Evolutionary conservation across 1,284 basidiomycete genomes (phyloP), one percentile per base, ranked within the genome.

Genomic region (Fomitopsis pinicola): DNA sequence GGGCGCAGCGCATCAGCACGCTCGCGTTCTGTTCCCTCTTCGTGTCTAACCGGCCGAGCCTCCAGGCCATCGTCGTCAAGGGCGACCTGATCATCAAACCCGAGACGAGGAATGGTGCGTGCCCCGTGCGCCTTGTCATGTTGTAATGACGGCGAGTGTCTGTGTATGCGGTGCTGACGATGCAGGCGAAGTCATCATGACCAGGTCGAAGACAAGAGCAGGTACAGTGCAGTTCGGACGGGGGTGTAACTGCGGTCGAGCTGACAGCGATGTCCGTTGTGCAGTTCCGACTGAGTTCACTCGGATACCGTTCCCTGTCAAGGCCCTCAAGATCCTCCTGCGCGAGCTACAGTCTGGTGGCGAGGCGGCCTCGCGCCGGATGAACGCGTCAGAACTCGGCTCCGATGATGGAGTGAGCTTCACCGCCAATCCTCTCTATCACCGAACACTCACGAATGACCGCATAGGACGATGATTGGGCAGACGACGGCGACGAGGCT

Each of bases 1-100:
- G 95, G 95, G 89, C 93, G 22, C 87, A 88, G 15, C 85, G 93
- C 40, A 83, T 95, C 70, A 94, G 92, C 73, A 89, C 87, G 26
- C 78, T 98, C 55, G 96, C 90, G 0, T 77, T 99, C 55, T 85
- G 85, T 54, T 87, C 92, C 65, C 79, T 99, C 45, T 91, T 95
- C 68, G 76, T 79, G 0, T 84, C 86, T 4, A 82, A 87, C 59
- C 80, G 89, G 17, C 80, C 86, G 9, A 85, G 82, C 62, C 70
- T 98, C 64, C 69, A 69, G 62, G 79, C 75, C 33, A 76, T 96
- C 22, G 74, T 81, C 36, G 97, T 98, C 44, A 94, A 94, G 70
- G 97, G 97, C n/a, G 95, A 98, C 72, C 84, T 97, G 61, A 88
- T 98, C 54, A 82, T 97, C 59, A 89, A 85, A 60, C 85, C 86